These are phyloP conservation scores for Sporisorium exsertum DNA, from an alignment of 1,284 basidiomycete genomes.

Conservation along the genomic window DNA sequence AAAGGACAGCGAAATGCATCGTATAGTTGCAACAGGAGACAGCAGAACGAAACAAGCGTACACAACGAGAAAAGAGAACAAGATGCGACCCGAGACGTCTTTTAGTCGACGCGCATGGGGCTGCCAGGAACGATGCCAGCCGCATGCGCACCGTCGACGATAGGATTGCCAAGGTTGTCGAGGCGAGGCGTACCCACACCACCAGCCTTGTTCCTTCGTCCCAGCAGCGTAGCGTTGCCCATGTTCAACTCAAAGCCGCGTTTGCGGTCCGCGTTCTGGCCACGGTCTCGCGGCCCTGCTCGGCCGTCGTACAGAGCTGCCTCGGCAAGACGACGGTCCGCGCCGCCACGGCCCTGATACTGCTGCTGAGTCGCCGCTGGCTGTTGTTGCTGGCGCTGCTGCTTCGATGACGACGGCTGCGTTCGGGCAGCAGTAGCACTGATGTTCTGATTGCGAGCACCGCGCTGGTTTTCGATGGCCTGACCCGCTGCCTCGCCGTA, in stretches of 20 bases:
- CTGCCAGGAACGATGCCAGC: slow-evolving; percentile 56
- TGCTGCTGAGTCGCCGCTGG: slow-evolving; percentile 45
- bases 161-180: slow-evolving; percentile 41
- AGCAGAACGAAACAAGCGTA: neutral
- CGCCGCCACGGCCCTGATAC: slow-evolving; percentile 63
- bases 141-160: slow-evolving; percentile 45
- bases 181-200: slow-evolving; percentile 19
- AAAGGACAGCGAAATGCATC: neutral
- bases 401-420: slow-evolving; percentile 27
- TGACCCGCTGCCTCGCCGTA: slow-evolving; percentile 68
- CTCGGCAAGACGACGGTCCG: slow-evolving; percentile 67
- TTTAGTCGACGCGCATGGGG: slow-evolving; percentile 56
- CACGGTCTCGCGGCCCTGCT: slow-evolving; percentile 61
- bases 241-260: slow-evolving; percentile 65
- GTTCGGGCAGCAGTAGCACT: slow-evolving; percentile 15
- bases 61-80: neutral
- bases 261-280: slow-evolving; percentile 43
- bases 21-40: slow-evolving; percentile 15
- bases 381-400: slow-evolving; percentile 24
- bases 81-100: neutral
- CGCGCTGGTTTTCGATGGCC: slow-evolving; percentile 60
- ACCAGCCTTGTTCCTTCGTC: slow-evolving; percentile 56
- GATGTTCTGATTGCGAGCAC: slow-evolving; percentile 54
- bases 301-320: slow-evolving; percentile 66
- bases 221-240: slow-evolving; percentile 64